A percentile compares a stretch with the other conserved stretches of the same genome.
These are phyloP conservation scores for Suillus brevipes DNA, from an alignment of 768 basidiomycete species.

Conservation along the genomic window DNA sequence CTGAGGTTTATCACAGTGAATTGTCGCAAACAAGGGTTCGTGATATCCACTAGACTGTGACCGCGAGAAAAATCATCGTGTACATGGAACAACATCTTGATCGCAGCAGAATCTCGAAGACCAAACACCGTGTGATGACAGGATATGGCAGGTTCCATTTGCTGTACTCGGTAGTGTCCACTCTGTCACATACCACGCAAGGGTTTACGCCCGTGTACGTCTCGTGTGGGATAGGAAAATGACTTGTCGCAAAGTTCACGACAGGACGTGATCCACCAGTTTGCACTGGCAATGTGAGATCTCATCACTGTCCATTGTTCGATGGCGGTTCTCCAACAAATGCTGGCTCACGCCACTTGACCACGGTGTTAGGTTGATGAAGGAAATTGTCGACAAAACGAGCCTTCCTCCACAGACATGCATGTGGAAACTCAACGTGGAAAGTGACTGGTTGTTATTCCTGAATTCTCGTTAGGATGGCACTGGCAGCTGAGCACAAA, in stretches of 20 bases:
- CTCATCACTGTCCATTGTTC: not conserved
- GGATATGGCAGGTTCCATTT: not conserved
- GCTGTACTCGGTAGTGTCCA: not conserved
- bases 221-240: not conserved
- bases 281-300: not conserved
- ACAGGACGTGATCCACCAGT: not conserved
- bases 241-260: not conserved
- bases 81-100: slow-evolving; percentile 80
- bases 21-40: not conserved
- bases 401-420: not conserved
- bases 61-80: slow-evolving; percentile 73
- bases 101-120: slow-evolving; percentile 55
- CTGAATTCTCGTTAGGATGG: too few species aligned
- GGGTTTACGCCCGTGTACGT: not conserved
- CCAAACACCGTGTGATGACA: not conserved
- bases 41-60: slow-evolving; percentile 51
- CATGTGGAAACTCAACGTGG: too few species aligned
- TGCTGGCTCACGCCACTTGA: not conserved
- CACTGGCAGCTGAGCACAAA: too few species aligned
- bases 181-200: not conserved
- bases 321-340: not conserved
- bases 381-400: not conserved
- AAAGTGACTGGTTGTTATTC: too few species aligned
- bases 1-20: not conserved
- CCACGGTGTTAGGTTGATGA: not conserved